Conservation (phyloP, 2,329 filamentous ascomycete species). For the Aspergillus ustus region DNA sequence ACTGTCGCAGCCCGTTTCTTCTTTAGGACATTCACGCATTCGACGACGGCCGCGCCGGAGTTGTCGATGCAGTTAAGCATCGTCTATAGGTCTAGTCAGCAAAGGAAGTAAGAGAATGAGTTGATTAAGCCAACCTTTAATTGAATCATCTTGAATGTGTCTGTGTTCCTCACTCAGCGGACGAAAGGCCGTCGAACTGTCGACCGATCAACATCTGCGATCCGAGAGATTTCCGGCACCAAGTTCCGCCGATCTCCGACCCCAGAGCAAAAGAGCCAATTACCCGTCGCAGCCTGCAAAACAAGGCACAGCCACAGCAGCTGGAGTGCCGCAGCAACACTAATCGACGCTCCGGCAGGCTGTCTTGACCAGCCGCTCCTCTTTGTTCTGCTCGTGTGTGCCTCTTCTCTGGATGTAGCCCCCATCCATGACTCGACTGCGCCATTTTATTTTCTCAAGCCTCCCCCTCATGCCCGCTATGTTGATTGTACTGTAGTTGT, state of each 20-base stretch:
- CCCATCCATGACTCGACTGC: not conserved
- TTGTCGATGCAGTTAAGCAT: conserved; percentile 99
- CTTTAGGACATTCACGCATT: conserved; percentile 90
- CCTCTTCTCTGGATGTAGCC: conserved; percentile 8
- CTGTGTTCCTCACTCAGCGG: conserved; percentile 15
- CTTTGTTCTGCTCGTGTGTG: conserved; percentile 7
- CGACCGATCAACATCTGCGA: conserved; percentile 8
- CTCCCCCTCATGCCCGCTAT: conserved; percentile 13
- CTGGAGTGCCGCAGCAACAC: not conserved
- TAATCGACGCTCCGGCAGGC: not conserved
- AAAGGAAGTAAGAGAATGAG: not conserved
- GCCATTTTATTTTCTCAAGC: not conserved
- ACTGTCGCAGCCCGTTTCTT: conserved; percentile 86
- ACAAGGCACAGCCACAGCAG: not conserved
- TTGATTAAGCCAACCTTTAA: conserved; percentile 64
- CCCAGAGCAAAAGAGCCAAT: conserved; percentile 15
- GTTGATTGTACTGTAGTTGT: conserved; percentile 12
- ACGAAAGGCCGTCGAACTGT: not conserved
- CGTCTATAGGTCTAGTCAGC: conserved; percentile 61
- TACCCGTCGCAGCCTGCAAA: conserved; percentile 2
- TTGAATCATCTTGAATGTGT: conserved; percentile 78
- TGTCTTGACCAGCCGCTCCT: conserved; percentile 7
- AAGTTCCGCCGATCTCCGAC: conserved; percentile 35
- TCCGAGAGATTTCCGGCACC: conserved; percentile 28
- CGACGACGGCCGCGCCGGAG: conserved; percentile 94